Conservation (phyloP, 2,329 filamentous ascomycete genomes). For the Ophiosphaerella narmari region DNA sequence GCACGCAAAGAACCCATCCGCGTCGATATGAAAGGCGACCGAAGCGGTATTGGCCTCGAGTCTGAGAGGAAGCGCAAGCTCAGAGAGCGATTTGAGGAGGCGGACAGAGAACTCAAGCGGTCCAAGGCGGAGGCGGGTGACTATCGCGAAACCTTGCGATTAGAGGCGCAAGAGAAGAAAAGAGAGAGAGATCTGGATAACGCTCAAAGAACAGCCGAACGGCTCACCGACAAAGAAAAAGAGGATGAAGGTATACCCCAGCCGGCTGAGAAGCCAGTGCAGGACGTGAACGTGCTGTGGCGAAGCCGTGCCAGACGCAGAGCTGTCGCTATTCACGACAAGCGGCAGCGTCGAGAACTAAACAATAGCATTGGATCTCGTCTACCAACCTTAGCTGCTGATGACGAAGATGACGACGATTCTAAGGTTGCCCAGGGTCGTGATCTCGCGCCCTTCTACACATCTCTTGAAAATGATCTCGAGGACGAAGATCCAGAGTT, state of each 20-base stretch:
- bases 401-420: conserved; percentile 74
- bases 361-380: conserved; percentile 46
- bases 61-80: conserved; percentile 79
- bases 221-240: conserved; percentile 60
- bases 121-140: conserved; percentile 54
- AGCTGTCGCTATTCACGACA: conserved; percentile 70
- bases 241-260: conserved; percentile 28
- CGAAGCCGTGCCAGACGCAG: conserved; percentile 73
- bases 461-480: conserved; percentile 66
- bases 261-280: conserved; percentile 58
- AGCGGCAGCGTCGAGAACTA: conserved; percentile 34
- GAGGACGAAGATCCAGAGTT: conserved; percentile 82
- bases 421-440: conserved; percentile 72
- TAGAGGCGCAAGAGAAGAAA: conserved; percentile 43
- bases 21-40: conserved; percentile 76
- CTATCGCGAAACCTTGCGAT: conserved; percentile 40
- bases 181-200: conserved; percentile 72
- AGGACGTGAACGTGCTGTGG: conserved; percentile 77
- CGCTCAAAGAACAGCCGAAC: conserved; percentile 82
- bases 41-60: conserved; percentile 82
- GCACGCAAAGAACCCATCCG: conserved; percentile 73
- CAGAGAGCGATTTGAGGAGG: conserved; percentile 43
- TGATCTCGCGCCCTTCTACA: conserved; percentile 53
- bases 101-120: conserved; percentile 38
- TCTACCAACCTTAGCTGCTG: conserved; percentile 62